A percentile compares a stretch with the other conserved stretches of the same genome.
These are phyloP conservation scores for Heterobasidion occidentale DNA, from an alignment of 1,284 basidiomycete species.

Conservation along the genomic window DNA sequence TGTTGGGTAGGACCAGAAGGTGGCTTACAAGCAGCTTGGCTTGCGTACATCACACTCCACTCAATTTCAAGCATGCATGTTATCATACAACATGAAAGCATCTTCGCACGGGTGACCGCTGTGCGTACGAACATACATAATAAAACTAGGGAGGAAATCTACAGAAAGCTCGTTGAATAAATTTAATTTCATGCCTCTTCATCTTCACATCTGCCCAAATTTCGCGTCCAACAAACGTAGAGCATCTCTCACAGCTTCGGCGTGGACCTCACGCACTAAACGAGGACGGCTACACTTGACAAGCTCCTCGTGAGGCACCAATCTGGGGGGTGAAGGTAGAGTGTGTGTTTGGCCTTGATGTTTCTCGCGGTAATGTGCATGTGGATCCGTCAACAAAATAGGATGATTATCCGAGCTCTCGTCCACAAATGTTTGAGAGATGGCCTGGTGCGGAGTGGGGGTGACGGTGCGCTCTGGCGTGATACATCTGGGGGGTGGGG, in stretches of 20 bases:
- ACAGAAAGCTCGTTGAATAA: neutral
- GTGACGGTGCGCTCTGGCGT: slow-evolving; percentile 35
- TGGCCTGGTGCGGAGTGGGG: slow-evolving; percentile 17
- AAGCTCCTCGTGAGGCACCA: slow-evolving; percentile 53
- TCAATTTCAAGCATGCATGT: no score
- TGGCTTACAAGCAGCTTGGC: no score
- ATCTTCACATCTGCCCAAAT: slow-evolving; percentile 28
- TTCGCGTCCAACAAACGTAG: slow-evolving; percentile 71
- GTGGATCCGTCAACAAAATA: slow-evolving; percentile 43
- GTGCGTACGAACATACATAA: neutral
- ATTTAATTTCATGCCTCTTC: neutral
- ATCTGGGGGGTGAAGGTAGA: slow-evolving; percentile 41
- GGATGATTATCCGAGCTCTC: slow-evolving; percentile 11
- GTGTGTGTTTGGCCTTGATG: slow-evolving; percentile 28
- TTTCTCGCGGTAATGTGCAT: slow-evolving; percentile 41
- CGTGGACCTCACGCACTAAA: slow-evolving; percentile 64
- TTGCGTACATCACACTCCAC: no score
- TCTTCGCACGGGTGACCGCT: neutral
- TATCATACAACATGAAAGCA: neutral
- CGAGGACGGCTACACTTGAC: slow-evolving; percentile 49
- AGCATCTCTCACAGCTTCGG: slow-evolving; percentile 73
- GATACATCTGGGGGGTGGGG: slow-evolving; percentile 44
- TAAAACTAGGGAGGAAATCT: neutral
- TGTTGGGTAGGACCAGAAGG: no score
- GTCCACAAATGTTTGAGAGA: slow-evolving; percentile 4